Evolutionary conservation across 2,329 filamentous ascomycete genomes (phyloP), one percentile per base, ranked within the genome.

Genomic region (Sporothrix schenckii): DNA sequence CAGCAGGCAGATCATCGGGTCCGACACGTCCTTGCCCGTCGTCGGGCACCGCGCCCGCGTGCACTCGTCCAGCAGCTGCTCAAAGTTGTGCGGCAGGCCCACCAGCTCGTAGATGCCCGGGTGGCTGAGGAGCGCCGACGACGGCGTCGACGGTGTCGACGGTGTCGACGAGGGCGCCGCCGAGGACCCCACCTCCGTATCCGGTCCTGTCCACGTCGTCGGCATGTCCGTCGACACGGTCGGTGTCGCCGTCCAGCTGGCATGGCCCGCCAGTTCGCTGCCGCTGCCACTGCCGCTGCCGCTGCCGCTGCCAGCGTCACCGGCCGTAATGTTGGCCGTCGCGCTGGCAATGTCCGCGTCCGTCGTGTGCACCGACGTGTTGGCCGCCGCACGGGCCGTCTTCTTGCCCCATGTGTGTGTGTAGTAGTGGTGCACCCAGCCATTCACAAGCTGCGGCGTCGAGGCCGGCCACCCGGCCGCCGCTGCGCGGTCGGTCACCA

Each of bases 101-200:
- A 99, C 90, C 30, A 99, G 87, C 79, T 99, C 95, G 77, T 95
- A 97, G 73, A 99, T 97, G 61, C 89, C 91, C 0, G 95, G 96
- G 78, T 99, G 95, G 69, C 91, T 89, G 75, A 87, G 75, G 74
- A 85, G 79, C 49, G 85, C 85, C 9, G 85, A 84, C 19, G 74
- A 47, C 21, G 71, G 21, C 24, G 65, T 66, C 41, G 58, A 27
- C 16, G 24, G 58, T 14, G 19, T 3, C 13, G 41, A 34, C 4
- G 3, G 2, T 6, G 30, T 6, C 30, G 30, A 34, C 30, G 30
- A 34, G 30, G 30, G 6, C 30, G 30, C 6, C 30, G 30, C 4
- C 30, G 34, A 34, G 34, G 34, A 5, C 7, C 4, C 34, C 34
- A 1, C 34, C 34, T 7, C 34, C 34, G 1, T 9, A 0, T 34